phyloP scores from a whole-genome alignment of 768 basidiomycete genomes.

The Russula earlei region DNA sequence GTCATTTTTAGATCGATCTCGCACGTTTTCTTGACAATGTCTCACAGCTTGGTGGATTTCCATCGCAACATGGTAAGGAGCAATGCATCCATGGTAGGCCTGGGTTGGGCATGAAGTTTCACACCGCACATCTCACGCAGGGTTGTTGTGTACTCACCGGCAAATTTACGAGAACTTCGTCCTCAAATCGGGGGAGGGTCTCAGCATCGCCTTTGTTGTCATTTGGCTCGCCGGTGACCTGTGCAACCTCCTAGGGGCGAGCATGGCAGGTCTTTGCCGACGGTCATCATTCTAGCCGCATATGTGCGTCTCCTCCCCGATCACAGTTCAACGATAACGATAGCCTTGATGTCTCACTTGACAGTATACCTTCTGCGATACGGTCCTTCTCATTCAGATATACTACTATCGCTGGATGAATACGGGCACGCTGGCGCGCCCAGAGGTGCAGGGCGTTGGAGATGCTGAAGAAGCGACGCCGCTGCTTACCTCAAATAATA shows the following conservation, averaged over 20 bases:
- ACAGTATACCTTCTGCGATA: conserved; percentile 84
- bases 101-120: background rate
- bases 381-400: conserved; percentile 71
- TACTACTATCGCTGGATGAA: conserved; percentile 82
- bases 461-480: conserved; percentile 35
- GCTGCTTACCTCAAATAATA: conserved; percentile 27
- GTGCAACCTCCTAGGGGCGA: conserved; percentile 63
- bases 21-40: background rate
- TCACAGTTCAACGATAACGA: background rate
- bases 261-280: conserved; percentile 76
- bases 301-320: conserved; percentile 52
- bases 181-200: conserved; percentile 86
- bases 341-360: conserved; percentile 9
- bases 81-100: background rate
- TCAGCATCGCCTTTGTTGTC: conserved; percentile 74
- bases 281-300: conserved; percentile 73
- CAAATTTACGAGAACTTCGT: conserved; percentile 85
- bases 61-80: conserved; percentile 69
- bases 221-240: conserved; percentile 81
- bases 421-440: conserved; percentile 13
- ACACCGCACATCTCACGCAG: conserved; percentile 39
- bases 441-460: conserved; percentile 25
- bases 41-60: conserved; percentile 80
- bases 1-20: conserved; percentile 13
- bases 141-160: conserved; percentile 86